Evolutionary conservation across 2,329 filamentous ascomycete species (phyloP), one percentile per base, ranked within the genome.

Genomic region (Aspergillus eucalypticola): DNA sequence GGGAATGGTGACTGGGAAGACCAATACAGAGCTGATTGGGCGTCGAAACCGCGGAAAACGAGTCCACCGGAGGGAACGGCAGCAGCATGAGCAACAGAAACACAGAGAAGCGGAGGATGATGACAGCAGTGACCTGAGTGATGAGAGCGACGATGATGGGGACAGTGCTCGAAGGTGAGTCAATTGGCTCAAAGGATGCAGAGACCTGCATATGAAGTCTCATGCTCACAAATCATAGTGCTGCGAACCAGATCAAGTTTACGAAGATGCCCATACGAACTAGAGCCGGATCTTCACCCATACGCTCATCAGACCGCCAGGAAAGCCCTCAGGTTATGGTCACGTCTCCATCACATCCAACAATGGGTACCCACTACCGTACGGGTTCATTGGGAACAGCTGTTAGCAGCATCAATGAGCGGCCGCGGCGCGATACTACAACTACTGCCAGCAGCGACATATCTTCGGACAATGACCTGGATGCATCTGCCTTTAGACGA

Each of bases 171-270:
- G 73, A 66, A 75, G 73, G 76, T 76, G 56, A 55, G 67, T 69
- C 8, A 41, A 19, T 27, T 19, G 21, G 44, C 21, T 13, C 19
- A 29, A 17, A 8, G 11, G 29, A 53, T 38, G 21, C n/a, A n/a
- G 15, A 23, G 17, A 17, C 13, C 23, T 3, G 15, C 8, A 0
- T 8, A 4, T 23, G 6, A 11, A 46, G 51, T 54, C 21, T 53
- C 25, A 23, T 64, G 54, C 69, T 74, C 27, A 74, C 60, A 39
- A 38, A 15, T 25, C 50, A n/a, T 54, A 83, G 90, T 56, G 89
- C 90, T 48, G 89, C 90, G 2, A 91, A 96, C 73, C 91, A 96
- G 74, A 96, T 98, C 74, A 93, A 94, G 72, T 99, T 99, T 76
- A 88, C 90, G 52, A 98, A 98, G 78, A 94, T 97, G 91, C 94